Evolutionary conservation across 2,329 filamentous ascomycete species (phyloP).

Genomic region (Pseudogymnoascus sp.): DNA sequence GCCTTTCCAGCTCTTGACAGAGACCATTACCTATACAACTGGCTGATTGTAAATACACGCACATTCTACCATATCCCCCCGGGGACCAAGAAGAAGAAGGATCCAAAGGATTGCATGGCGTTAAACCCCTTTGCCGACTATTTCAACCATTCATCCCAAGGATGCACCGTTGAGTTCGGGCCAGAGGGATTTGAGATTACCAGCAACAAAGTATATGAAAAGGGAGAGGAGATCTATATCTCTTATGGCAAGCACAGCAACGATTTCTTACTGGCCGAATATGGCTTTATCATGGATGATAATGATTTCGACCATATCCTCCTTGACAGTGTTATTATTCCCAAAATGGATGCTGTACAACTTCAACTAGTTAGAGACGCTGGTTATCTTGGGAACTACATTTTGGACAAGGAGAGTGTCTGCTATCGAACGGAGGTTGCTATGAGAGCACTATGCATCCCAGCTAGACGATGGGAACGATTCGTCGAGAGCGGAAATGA

Average conservation of each 20-base stretch:
- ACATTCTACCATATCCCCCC: conserved; percentile 49
- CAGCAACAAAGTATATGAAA: conserved; percentile 40
- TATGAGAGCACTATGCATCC: conserved; percentile 33
- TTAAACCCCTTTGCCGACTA: conserved; percentile 66
- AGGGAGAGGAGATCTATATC: conserved; percentile 58
- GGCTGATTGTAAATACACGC: conserved; percentile 53
- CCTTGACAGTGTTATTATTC: conserved; percentile 24
- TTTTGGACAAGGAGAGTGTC: conserved; percentile 39
- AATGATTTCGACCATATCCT: conserved; percentile 20
- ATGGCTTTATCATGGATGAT: conserved; percentile 28
- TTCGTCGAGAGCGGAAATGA: conserved; percentile 40
- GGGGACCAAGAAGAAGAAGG: conserved; percentile 29
- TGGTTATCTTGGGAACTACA: conserved; percentile 43
- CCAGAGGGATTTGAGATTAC: conserved; percentile 45
- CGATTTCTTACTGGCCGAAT: conserved; percentile 65
- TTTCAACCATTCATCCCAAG: conserved; percentile 49
- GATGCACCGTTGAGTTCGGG: conserved; percentile 45
- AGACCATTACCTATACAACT: conserved; percentile 43
- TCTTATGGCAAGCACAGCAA: conserved; percentile 64
- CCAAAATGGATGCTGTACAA: conserved; percentile 24
- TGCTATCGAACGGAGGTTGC: conserved; percentile 51
- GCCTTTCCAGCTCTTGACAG: conserved; percentile 33
- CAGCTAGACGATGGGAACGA: conserved; percentile 34
- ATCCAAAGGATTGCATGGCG: conserved; percentile 51
- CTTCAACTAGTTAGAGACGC: conserved; percentile 34